Evolutionary conservation across 495 filamentous ascomycete species (phyloP).

Genomic region (Apiosordaria backusii): DNA sequence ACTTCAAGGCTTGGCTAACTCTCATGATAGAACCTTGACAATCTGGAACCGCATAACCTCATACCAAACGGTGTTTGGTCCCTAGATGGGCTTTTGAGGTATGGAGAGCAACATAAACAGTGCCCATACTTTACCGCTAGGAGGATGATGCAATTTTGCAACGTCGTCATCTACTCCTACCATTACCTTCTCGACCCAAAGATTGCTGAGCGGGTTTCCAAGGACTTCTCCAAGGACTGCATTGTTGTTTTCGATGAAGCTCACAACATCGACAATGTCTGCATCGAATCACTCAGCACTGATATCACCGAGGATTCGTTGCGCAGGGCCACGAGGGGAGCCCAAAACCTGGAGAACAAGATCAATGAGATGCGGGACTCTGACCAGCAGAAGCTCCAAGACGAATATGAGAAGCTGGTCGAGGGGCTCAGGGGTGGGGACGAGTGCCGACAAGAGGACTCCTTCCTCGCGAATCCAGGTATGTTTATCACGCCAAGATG

Average conservation of each 20-base stretch:
- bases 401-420: slow-evolving; percentile 93
- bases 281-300: slow-evolving; percentile 95
- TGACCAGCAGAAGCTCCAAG: slow-evolving; percentile 88
- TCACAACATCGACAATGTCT: slow-evolving; percentile 99
- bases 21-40: slow-evolving; percentile 71
- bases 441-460: slow-evolving; percentile 83
- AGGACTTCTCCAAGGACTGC: slow-evolving; percentile 94
- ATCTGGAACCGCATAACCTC: slow-evolving; percentile 89
- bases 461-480: slow-evolving; percentile 93
- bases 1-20: neutral
- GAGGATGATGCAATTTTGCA: slow-evolving; percentile 98
- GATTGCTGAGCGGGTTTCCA: slow-evolving; percentile 94
- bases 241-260: slow-evolving; percentile 99
- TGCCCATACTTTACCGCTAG: slow-evolving; percentile 96
- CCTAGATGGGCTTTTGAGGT: slow-evolving; percentile 78
- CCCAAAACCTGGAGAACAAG: slow-evolving; percentile 81
- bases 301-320: slow-evolving; percentile 94
- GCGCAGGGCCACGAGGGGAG: slow-evolving; percentile 81
- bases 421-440: slow-evolving; percentile 86
- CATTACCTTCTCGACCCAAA: slow-evolving; percentile 98
- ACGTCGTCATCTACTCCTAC: slow-evolving; percentile 99
- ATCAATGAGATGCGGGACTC: slow-evolving; percentile 90
- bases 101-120: slow-evolving; percentile 93
- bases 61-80: slow-evolving; percentile 94
- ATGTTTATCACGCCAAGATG: neutral